Conservation (phyloP, 176 grass and related monocot genomes). For the Miscanthus lutarioriparius region DNA sequence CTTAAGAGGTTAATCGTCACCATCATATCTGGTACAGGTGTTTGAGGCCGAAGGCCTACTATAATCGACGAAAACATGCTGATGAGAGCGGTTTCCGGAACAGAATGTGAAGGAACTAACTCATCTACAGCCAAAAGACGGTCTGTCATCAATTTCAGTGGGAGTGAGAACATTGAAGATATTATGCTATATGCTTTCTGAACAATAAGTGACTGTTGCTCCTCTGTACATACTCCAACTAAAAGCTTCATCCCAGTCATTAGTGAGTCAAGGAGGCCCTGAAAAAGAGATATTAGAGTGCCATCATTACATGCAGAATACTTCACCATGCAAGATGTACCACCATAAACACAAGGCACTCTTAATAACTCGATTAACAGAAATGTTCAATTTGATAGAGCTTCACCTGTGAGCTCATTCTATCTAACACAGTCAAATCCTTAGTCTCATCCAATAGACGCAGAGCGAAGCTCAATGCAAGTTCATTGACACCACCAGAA, state of each 20-base stretch:
- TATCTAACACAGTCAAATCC: constrained; percentile 44
- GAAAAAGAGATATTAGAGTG: constrained; percentile 30
- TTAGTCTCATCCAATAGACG: constrained; percentile 67
- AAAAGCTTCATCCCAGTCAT: constrained; percentile 85
- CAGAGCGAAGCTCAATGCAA: constrained; percentile 61
- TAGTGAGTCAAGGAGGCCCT: constrained; percentile 71
- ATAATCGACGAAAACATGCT: constrained; percentile 79
- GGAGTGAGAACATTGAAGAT: constrained; percentile 42
- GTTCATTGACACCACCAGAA: constrained; percentile 51
- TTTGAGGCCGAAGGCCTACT: constrained; percentile 68
- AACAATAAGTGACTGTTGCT: constrained; percentile 77
- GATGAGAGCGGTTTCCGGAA: constrained; percentile 57
- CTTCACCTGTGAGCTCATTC: constrained; percentile 51
- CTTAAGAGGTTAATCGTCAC: constrained; percentile 61
- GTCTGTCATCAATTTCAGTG: constrained; percentile 41
- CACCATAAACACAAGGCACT: not conserved
- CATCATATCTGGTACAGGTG: constrained; percentile 62
- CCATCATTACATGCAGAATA: constrained; percentile 19
- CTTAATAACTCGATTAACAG: constrained; percentile 21
- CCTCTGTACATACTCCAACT: constrained; percentile 60
- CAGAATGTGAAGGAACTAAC: constrained; percentile 43
- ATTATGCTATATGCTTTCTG: constrained; percentile 68
- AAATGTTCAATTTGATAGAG: constrained; percentile 23
- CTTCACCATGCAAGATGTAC: constrained; percentile 20
- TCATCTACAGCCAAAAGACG: constrained; percentile 41